Evolutionary conservation across 768 basidiomycete species (phyloP).

Genomic region (Tricholoma hemisulphureum): DNA sequence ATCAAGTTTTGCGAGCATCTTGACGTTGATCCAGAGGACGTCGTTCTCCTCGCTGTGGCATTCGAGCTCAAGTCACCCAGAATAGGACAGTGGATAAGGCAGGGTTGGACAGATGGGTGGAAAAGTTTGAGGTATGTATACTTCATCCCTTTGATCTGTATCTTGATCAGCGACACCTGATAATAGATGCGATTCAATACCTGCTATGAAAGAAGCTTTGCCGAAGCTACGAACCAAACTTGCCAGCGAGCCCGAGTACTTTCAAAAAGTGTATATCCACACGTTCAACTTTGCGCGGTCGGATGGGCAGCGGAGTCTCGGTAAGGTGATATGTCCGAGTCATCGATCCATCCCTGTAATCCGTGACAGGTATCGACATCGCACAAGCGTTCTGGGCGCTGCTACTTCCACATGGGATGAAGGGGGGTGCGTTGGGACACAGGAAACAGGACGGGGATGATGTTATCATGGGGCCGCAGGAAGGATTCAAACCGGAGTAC

Average conservation of each 20-base stretch:
- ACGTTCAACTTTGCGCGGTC: constrained; percentile 78
- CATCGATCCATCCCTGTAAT: neutral
- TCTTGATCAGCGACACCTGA: neutral
- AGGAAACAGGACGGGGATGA: constrained; percentile 43
- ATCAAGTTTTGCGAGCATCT: constrained; percentile 73
- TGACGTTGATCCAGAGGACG: constrained; percentile 71
- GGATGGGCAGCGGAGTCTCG: constrained; percentile 78
- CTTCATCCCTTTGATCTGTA: neutral
- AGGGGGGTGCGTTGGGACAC: constrained; percentile 61
- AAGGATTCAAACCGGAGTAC: constrained; percentile 64
- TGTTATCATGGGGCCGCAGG: constrained; percentile 45
- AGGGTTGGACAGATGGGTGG: constrained; percentile 84
- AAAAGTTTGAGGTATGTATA: constrained; percentile 59
- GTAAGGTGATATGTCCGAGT: constrained; percentile 36
- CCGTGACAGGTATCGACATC: constrained; percentile 54
- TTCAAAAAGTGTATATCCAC: constrained; percentile 73
- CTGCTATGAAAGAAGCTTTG: constrained; percentile 58
- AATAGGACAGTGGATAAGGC: constrained; percentile 68
- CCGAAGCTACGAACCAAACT: constrained; percentile 56
- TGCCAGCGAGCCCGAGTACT: constrained; percentile 64
- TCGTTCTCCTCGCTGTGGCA: constrained; percentile 78
- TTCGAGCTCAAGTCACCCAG: constrained; percentile 75
- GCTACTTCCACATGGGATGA: constrained; percentile 70
- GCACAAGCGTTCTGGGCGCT: constrained; percentile 78
- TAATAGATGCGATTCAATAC: constrained; percentile 62